Conservation (phyloP, 495 filamentous ascomycete genomes). For the Aspergillus carlsbadensis region DNA sequence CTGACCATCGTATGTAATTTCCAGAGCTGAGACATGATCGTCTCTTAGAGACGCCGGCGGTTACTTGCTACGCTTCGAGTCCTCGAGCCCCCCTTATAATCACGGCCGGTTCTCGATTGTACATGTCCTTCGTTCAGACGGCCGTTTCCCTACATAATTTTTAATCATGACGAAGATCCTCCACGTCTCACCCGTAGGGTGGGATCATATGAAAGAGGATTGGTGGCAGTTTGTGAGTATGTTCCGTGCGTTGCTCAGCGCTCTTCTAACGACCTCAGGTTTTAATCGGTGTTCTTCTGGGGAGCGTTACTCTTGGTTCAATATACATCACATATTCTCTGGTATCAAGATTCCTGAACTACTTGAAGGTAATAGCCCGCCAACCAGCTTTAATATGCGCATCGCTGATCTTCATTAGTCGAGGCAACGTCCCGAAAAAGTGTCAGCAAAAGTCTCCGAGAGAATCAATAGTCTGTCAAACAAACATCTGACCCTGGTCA, state of each 20-base stretch:
- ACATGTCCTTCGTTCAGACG: conserved; percentile 15
- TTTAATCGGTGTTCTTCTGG: conserved; percentile 39
- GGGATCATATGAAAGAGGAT: conserved; percentile 34
- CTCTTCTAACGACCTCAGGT: conserved; percentile 23
- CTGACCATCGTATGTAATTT: background rate
- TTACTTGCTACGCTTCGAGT: background rate
- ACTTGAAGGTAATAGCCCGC: conserved; percentile 32
- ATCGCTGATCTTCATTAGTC: conserved; percentile 21
- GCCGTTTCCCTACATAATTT: conserved; percentile 13
- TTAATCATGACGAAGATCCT: conserved; percentile 36
- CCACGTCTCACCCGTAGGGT: conserved; percentile 33
- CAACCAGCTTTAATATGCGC: background rate
- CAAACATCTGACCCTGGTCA: conserved; percentile 24
- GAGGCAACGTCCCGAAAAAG: conserved; percentile 24
- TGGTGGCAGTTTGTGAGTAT: conserved; percentile 48
- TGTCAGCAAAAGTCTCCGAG: conserved; percentile 29
- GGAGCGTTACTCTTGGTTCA: conserved; percentile 30
- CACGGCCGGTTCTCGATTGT: background rate
- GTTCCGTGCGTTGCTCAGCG: background rate
- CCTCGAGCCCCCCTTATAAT: conserved; percentile 7
- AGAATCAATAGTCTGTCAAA: conserved; percentile 29
- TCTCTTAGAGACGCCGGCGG: conserved; percentile 3
- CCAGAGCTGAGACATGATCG: background rate
- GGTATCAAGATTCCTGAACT: conserved; percentile 18
- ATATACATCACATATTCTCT: conserved; percentile 34